Percentiles rank a stretch among this genome's conserved stretches.
Conservation (phyloP, 176 grass and related monocot species). For the Lolium perenne region DNA sequence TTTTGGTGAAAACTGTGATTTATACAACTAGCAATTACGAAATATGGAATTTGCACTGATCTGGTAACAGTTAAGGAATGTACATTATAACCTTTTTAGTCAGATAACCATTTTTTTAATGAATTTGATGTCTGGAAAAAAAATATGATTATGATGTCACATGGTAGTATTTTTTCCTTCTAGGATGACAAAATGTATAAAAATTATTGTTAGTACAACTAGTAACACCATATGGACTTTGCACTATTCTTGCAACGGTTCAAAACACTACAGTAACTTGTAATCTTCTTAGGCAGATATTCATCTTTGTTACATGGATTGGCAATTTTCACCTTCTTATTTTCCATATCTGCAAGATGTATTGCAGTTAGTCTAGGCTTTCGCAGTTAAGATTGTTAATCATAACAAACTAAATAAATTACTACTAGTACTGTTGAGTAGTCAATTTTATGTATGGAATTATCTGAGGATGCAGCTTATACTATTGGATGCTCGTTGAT, state of each 20-base stretch:
- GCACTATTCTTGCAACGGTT: neutral
- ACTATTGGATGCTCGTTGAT: neutral
- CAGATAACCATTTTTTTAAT: neutral
- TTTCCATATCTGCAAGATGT: neutral
- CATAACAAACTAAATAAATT: neutral
- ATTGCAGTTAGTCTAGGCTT: neutral
- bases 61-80: neutral
- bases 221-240: neutral
- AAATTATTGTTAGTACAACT: neutral
- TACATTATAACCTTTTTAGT: neutral
- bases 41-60: neutral
- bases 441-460: neutral
- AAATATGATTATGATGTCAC: too few relatives aligned
- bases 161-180: too few relatives aligned
- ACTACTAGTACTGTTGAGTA: too few relatives aligned
- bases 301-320: neutral
- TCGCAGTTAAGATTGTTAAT: neutral
- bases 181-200: neutral
- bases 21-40: neutral
- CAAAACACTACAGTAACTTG: neutral
- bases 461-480: neutral
- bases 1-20: neutral
- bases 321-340: conserved; percentile 4
- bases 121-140: neutral
- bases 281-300: neutral